Evolutionary conservation across 345 rosid genomes (phyloP).

Genomic region (Citrus mangshanensis): DNA sequence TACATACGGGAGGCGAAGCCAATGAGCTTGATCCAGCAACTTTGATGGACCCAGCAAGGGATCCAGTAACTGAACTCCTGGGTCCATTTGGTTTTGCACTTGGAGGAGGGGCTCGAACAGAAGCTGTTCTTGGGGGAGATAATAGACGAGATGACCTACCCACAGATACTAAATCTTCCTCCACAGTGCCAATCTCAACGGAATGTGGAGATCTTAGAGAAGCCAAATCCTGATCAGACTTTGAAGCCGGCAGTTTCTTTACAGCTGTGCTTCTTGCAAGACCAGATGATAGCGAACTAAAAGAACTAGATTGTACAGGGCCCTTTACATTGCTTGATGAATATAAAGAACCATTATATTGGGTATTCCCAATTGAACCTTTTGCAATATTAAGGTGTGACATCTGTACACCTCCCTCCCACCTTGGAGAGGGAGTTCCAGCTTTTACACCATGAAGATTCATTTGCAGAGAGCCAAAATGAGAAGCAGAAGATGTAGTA

Average conservation of each 20-base stretch:
- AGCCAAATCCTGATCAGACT: slow-evolving; percentile 79
- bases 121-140: slow-evolving; percentile 54
- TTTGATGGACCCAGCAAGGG: slow-evolving; percentile 42
- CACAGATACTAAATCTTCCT: slow-evolving; percentile 50
- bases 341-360: slow-evolving; percentile 46
- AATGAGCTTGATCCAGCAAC: slow-evolving; percentile 39
- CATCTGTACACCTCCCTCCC: slow-evolving; percentile 53
- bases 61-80: slow-evolving; percentile 34
- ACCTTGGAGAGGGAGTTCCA: slow-evolving; percentile 50
- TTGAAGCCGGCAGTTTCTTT: slow-evolving; percentile 57
- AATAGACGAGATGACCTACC: slow-evolving; percentile 44
- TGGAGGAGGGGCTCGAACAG: slow-evolving; percentile 42
- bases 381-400: slow-evolving; percentile 41
- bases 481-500: slow-evolving; percentile 46
- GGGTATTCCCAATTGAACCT: slow-evolving; percentile 27
- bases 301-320: slow-evolving; percentile 48
- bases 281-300: slow-evolving; percentile 45
- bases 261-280: slow-evolving; percentile 42
- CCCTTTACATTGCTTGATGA: slow-evolving; percentile 50
- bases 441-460: slow-evolving; percentile 41
- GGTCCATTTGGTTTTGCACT: slow-evolving; percentile 47
- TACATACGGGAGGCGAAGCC: slow-evolving; percentile 72
- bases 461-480: slow-evolving; percentile 46
- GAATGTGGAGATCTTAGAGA: slow-evolving; percentile 63
- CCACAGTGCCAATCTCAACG: slow-evolving; percentile 39